Evolutionary conservation across 2,329 filamentous ascomycete species (phyloP).

Genomic region (Colletotrichum trifolii): DNA sequence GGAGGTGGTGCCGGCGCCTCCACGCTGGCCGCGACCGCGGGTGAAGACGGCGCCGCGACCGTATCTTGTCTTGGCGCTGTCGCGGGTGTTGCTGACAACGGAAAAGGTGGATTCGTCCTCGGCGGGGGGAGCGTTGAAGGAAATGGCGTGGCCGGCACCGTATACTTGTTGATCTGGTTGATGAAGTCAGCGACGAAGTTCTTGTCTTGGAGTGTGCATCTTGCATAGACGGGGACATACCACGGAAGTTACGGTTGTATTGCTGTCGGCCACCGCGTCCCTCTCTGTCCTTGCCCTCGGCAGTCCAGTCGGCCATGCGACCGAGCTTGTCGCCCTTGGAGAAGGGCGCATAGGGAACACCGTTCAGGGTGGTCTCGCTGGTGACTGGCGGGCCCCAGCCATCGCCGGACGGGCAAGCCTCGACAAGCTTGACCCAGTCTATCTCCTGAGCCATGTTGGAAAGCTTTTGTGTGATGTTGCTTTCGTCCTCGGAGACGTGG

Average conservation of each 20-base stretch:
- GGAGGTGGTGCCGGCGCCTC: constrained; percentile 57
- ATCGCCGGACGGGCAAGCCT: constrained; percentile 78
- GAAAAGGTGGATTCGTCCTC: constrained; percentile 99
- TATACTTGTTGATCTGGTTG: constrained; percentile 92
- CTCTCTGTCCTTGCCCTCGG: constrained; percentile 87
- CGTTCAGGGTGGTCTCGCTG: constrained; percentile 88
- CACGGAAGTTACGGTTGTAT: constrained; percentile 94
- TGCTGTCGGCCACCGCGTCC: constrained; percentile 81
- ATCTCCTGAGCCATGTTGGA: constrained; percentile 65
- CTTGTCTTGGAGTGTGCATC: neutral
- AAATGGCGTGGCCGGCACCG: constrained; percentile 84
- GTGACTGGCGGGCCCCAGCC: constrained; percentile 90
- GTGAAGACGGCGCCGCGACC: constrained; percentile 92
- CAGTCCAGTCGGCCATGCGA: constrained; percentile 98
- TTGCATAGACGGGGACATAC: constrained; percentile 57
- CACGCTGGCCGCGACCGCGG: constrained; percentile 83
- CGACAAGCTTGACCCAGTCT: constrained; percentile 71
- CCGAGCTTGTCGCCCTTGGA: constrained; percentile 99
- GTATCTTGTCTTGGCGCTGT: constrained; percentile 87
- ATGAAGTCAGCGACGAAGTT: constrained; percentile 24
- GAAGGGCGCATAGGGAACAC: constrained; percentile 97
- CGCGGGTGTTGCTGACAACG: constrained; percentile 93
- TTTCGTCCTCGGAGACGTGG: neutral
- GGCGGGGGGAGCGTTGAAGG: constrained; percentile 90
- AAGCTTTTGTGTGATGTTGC: constrained; percentile 7